A percentile compares a stretch with the other conserved stretches of the same genome.
Conservation (phyloP, 306 rosid genomes). For the Glycine tomentella region DNA sequence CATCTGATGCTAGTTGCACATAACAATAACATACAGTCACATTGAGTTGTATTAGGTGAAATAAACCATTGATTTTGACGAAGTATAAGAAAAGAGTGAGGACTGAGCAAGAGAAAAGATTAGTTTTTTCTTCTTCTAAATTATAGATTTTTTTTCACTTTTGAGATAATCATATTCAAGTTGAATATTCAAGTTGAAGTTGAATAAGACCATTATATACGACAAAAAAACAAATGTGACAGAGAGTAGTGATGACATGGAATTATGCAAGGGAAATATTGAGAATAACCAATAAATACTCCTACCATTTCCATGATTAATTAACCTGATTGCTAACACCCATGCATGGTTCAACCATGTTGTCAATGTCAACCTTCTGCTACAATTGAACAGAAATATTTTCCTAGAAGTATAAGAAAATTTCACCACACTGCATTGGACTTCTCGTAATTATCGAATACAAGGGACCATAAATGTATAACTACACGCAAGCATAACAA, state of each 20-base stretch:
- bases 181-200: too few relatives aligned
- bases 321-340: background rate
- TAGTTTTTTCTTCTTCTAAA: background rate
- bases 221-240: background rate
- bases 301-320: background rate
- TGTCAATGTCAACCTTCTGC: background rate
- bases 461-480: background rate
- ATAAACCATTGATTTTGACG: background rate
- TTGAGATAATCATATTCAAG: too few relatives aligned
- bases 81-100: background rate
- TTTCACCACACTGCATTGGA: background rate
- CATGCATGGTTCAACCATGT: background rate
- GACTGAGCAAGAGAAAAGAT: background rate
- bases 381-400: background rate
- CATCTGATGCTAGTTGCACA: background rate
- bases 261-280: too few relatives aligned
- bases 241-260: background rate
- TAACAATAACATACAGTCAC: background rate
- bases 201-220: too few relatives aligned
- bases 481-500: constrained; percentile 2
- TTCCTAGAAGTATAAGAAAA: background rate
- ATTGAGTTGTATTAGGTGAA: background rate
- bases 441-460: background rate
- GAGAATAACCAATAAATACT: too few relatives aligned
- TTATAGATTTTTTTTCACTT: too few relatives aligned